These are phyloP conservation scores for Prototheca cutis DNA, from an alignment of 163 green algal genomes.

Conservation along the genomic window DNA sequence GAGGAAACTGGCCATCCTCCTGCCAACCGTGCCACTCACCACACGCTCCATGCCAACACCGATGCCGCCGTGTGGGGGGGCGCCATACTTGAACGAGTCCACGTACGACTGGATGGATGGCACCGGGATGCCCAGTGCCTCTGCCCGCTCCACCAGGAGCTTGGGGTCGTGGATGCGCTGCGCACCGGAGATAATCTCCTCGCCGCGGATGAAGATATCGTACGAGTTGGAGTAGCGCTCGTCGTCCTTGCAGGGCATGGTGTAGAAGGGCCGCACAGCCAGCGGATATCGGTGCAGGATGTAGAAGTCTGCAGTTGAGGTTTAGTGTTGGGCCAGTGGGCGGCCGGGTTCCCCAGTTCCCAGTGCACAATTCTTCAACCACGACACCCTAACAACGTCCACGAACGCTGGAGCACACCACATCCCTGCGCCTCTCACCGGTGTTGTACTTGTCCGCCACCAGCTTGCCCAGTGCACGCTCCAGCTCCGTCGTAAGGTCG, in stretches of 20 bases:
- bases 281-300: conserved; percentile 78
- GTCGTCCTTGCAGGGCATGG: conserved; percentile 88
- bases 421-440: background rate
- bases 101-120: conserved; percentile 88
- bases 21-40: conserved; percentile 15
- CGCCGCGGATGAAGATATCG: conserved; percentile 97
- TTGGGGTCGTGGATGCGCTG: conserved; percentile 86
- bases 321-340: no score
- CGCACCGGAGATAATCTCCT: conserved; percentile 97
- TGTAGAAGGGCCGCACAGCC: conserved; percentile 88
- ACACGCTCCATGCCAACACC: conserved; percentile 96
- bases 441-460: conserved; percentile 90
- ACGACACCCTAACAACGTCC: no score
- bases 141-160: conserved; percentile 70
- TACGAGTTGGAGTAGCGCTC: conserved; percentile 87
- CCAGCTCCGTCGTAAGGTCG: conserved; percentile 87
- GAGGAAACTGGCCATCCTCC: background rate
- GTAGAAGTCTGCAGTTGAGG: conserved; percentile 84
- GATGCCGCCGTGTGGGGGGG: conserved; percentile 68
- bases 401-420: no score
- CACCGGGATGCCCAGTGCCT: conserved; percentile 61
- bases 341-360: no score
- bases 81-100: conserved; percentile 87
- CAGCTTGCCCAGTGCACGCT: conserved; percentile 80
- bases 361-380: no score